These are phyloP conservation scores for Chrysophaeum taylorii DNA, from an alignment of 352 stramenopile genomes.

Conservation along the genomic window DNA sequence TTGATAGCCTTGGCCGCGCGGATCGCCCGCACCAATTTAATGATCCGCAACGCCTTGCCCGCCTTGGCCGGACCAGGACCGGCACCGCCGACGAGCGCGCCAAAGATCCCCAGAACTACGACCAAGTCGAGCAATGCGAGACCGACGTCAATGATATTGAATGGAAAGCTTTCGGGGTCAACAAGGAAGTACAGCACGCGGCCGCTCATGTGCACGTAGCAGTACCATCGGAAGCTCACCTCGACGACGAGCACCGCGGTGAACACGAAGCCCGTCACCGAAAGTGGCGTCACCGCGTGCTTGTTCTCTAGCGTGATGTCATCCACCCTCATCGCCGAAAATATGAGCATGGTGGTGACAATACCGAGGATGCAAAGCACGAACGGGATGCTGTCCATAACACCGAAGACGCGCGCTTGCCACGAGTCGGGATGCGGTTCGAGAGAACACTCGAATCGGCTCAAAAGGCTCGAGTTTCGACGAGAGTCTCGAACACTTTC, in stretches of 20 bases:
- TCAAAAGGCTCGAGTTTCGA: too few relatives aligned
- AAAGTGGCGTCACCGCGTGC: not conserved
- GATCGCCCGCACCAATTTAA: conserved; percentile 19
- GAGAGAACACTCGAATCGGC: too few relatives aligned
- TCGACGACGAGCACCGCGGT: conserved; percentile 17
- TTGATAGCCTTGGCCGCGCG: conserved; percentile 14
- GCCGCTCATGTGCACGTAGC: conserved; percentile 18
- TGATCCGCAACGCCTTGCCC: conserved; percentile 10
- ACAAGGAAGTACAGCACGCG: conserved; percentile 11
- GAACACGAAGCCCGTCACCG: not conserved
- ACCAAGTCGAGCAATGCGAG: not conserved
- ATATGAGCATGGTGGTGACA: conserved; percentile 21
- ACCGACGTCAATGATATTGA: conserved; percentile 17
- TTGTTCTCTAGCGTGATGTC: not conserved
- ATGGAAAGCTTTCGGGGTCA: conserved; percentile 15
- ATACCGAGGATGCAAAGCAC: conserved; percentile 18
- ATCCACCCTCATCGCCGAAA: not conserved
- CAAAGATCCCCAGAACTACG: not conserved
- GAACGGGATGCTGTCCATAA: conserved; percentile 7
- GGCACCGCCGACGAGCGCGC: not conserved
- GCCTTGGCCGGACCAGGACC: too few relatives aligned
- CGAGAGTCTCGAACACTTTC: too few relatives aligned
- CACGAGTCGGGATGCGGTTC: conserved; percentile 4
- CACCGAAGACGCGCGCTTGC: conserved; percentile 8
- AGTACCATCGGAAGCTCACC: conserved; percentile 17